phyloP scores from a whole-genome alignment of 805 yeast species.

The Saccharomycopsis javanensis region DNA sequence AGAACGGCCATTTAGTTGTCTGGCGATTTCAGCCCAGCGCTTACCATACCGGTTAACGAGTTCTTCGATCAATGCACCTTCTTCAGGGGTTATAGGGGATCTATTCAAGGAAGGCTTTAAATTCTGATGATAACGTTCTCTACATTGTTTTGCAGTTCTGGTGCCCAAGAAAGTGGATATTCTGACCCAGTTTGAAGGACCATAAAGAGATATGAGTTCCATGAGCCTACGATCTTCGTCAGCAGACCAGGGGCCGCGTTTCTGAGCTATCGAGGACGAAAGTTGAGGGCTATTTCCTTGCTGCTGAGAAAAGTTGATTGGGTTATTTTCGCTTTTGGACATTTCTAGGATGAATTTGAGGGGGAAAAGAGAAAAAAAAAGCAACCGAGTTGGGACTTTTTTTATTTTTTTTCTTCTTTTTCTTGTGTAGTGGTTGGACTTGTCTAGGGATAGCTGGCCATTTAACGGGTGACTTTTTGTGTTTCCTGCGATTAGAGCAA shows the following conservation, averaged over 20 bases:
- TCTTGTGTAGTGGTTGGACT: no score
- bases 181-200: conserved; percentile 84
- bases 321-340: neutral
- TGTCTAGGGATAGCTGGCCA: neutral
- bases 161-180: conserved; percentile 65
- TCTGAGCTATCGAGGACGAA: conserved; percentile 1
- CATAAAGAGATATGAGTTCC: conserved; percentile 57
- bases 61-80: conserved; percentile 71
- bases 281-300: neutral
- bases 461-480: neutral
- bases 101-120: conserved; percentile 76
- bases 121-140: conserved; percentile 88
- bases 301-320: neutral
- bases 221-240: conserved; percentile 69
- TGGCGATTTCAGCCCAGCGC: conserved; percentile 88
- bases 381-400: no score
- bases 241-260: conserved; percentile 78
- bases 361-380: no score
- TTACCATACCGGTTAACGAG: conserved; percentile 74
- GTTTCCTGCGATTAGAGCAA: no score
- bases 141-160: conserved; percentile 83
- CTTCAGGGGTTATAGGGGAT: conserved; percentile 75
- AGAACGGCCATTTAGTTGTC: conserved; percentile 78
- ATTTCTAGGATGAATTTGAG: neutral
- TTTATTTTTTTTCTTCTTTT: no score